These are phyloP conservation scores for Coemansia sp. DNA, from an alignment of 192 early-diverging fungal genomes.

Conservation along the genomic window DNA sequence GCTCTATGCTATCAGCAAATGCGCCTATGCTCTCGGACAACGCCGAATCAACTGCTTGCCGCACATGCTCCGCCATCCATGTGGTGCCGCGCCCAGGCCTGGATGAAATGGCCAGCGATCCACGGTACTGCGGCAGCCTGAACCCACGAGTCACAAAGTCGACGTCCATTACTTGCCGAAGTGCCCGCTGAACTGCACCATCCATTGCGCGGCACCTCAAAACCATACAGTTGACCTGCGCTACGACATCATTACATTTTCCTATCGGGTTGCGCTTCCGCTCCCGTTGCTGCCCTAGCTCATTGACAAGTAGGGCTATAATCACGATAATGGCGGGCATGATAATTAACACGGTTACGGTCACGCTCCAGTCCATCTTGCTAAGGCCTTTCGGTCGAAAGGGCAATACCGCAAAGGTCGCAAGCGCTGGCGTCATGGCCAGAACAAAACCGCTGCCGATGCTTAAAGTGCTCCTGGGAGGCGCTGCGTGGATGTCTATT, in stretches of 20 bases:
- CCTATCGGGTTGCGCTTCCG: background rate
- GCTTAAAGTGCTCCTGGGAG: background rate
- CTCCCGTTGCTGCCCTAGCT: background rate
- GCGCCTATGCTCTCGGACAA: background rate
- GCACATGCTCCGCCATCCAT: conserved; percentile 14
- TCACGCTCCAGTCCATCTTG: background rate
- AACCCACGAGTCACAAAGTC: conserved; percentile 31
- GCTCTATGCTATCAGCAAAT: background rate
- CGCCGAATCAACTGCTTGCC: conserved; percentile 6
- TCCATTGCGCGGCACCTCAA: conserved; percentile 20
- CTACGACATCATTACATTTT: background rate
- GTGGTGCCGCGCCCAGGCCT: conserved; percentile 14
- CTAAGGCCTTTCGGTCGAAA: background rate
- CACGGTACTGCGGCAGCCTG: conserved; percentile 14
- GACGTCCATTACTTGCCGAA: conserved; percentile 30
- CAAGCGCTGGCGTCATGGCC: background rate
- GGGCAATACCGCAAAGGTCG: background rate
- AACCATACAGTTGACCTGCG: background rate
- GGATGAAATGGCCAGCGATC: background rate
- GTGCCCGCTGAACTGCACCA: conserved; percentile 15
- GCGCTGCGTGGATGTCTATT: background rate
- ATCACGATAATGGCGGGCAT: background rate
- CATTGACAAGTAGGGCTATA: background rate
- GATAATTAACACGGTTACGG: background rate
- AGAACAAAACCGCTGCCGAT: background rate